Base-by-base conservation (phyloP, 2,329 filamentous ascomycete genomes). In the Lecanicillium sp. region DNA sequence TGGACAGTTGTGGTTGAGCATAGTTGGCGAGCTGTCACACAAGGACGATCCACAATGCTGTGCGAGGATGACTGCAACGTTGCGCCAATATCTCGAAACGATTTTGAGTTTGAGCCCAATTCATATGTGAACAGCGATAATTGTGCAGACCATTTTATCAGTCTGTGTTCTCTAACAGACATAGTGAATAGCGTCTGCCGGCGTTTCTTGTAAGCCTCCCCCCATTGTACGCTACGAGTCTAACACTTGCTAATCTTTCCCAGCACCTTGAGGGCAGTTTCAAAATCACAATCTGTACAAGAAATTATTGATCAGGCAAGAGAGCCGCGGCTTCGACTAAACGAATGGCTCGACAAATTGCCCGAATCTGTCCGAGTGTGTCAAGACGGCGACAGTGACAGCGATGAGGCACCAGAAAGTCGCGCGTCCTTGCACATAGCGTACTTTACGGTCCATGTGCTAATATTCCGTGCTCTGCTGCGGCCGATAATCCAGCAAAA, bases 1-100 rank as follows among this genome's bases (percentile, higher is more conserved):
- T 48, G 46, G 45, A 28, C 44, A 7, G 45, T 47, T 5, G 39
- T 46, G 3, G 40, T 42, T 16, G 46, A 48, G 28, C 38, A 47
- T 17, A 46, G 37, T 29, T 48, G 46, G 46, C 46, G 46, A 6
- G 35, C 46, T 4, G 35, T 48, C 22, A 48, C 45, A 12, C 46
- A 48, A 18, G 46, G 46, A 4, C 33, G 45, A 18, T 33, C 45
- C 5, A 42, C 41, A 1, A 46, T 45, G 41, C n/a, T 47, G 14
- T 33, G 38, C 16, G 40, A 44, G 9, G 46, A 48, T 29, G 46
- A 48, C 35, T 48, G 43, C 40, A 42, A 43, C 29, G 46, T 48
- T 6, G 33, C 42, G 9, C 38, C 43, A 3, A 33, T 47, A 5
- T 37, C 38, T 8, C 18, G n/a, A 5, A 31, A 29, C 2, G 45